A percentile compares a stretch with the other conserved stretches of the same genome.
phyloP scores from a whole-genome alignment of 345 rosid species.

The Toxicodendron radicans region DNA sequence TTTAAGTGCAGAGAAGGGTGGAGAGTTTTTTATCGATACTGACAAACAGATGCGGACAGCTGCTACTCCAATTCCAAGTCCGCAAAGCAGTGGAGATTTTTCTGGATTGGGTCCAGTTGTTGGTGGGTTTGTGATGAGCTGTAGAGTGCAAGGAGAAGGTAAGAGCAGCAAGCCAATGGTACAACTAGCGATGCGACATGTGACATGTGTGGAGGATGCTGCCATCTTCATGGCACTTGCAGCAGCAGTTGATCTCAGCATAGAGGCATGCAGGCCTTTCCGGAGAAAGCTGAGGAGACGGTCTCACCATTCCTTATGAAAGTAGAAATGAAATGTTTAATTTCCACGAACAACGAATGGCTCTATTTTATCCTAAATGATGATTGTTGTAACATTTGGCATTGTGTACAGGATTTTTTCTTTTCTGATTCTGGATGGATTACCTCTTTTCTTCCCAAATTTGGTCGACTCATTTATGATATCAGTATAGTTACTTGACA shows the following conservation, averaged over 20 bases:
- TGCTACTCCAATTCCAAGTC: constrained; percentile 81
- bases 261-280: constrained; percentile 92
- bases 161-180: constrained; percentile 83
- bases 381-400: constrained; percentile 29
- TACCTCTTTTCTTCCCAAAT: constrained; percentile 20
- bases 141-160: constrained; percentile 89
- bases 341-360: constrained; percentile 25
- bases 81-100: constrained; percentile 89
- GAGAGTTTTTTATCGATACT: constrained; percentile 81
- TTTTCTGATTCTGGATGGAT: constrained; percentile 10
- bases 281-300: constrained; percentile 64
- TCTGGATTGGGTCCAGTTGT: constrained; percentile 54
- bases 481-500: constrained; percentile 7
- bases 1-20: constrained; percentile 87
- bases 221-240: constrained; percentile 98
- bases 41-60: constrained; percentile 68
- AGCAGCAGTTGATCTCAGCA: constrained; percentile 89
- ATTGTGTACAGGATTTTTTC: constrained; percentile 33
- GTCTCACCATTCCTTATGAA: constrained; percentile 61
- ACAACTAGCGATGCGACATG: constrained; percentile 83
- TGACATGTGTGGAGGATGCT: constrained; percentile 93
- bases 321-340: constrained; percentile 19
- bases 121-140: constrained; percentile 91
- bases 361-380: constrained; percentile 6
- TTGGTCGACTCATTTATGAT: constrained; percentile 12